These are phyloP conservation scores for Poronia punctata DNA, from an alignment of 495 filamentous ascomycete genomes.

Conservation along the genomic window DNA sequence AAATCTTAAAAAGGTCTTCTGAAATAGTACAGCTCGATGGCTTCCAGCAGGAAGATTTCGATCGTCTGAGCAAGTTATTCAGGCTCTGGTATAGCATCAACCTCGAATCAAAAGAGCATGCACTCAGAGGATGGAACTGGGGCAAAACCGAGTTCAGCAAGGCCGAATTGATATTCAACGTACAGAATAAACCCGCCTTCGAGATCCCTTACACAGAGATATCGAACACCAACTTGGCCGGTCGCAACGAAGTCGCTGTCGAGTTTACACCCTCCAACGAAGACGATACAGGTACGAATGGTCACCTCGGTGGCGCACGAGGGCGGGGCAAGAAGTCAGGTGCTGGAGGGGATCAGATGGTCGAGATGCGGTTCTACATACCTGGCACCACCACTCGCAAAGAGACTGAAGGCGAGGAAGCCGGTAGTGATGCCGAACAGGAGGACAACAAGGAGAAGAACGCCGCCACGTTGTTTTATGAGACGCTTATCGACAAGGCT, in stretches of 20 bases:
- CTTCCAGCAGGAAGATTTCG: slow-evolving; percentile 90
- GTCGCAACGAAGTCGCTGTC: slow-evolving; percentile 95
- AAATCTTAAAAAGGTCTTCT: slow-evolving; percentile 72
- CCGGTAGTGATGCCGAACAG: slow-evolving; percentile 57
- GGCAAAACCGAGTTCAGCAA: slow-evolving; percentile 97
- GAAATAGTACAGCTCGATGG: slow-evolving; percentile 92
- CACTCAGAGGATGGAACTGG: slow-evolving; percentile 98
- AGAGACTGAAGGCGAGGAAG: slow-evolving; percentile 68
- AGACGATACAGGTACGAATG: slow-evolving; percentile 62
- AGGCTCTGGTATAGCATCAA: slow-evolving; percentile 94
- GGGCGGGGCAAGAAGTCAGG: slow-evolving; percentile 81
- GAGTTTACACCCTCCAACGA: slow-evolving; percentile 76
- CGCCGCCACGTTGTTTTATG: slow-evolving; percentile 91
- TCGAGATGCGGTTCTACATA: slow-evolving; percentile 99
- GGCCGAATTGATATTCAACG: slow-evolving; percentile 90
- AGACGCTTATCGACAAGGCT: slow-evolving; percentile 95
- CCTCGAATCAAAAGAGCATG: slow-evolving; percentile 86
- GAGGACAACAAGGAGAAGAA: slow-evolving; percentile 93
- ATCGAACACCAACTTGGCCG: slow-evolving; percentile 94
- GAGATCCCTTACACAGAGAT: slow-evolving; percentile 97
- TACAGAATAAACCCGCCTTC: slow-evolving; percentile 94
- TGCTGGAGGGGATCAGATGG: slow-evolving; percentile 82
- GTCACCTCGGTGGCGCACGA: slow-evolving; percentile 67
- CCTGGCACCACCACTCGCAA: slow-evolving; percentile 85
- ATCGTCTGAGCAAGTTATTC: slow-evolving; percentile 82